These are phyloP conservation scores for Verruconis gallopava DNA, from an alignment of 2,329 filamentous ascomycete genomes.

Conservation along the genomic window DNA sequence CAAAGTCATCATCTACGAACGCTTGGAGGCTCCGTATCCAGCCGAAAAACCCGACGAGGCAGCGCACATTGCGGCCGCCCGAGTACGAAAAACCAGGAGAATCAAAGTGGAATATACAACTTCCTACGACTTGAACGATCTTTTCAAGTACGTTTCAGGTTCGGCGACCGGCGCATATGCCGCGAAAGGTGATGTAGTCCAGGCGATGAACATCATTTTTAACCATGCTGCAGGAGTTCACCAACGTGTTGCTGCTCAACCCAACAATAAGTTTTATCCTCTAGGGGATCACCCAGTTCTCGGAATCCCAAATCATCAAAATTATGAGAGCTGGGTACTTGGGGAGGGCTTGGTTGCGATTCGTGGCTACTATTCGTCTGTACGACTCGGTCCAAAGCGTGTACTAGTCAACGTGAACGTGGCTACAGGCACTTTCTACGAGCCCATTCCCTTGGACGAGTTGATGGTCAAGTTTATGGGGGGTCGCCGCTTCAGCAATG, in stretches of 20 bases:
- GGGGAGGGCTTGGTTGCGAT: constrained; percentile 42
- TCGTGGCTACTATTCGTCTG: constrained; percentile 49
- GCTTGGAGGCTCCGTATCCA: constrained; percentile 3
- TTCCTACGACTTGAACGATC: constrained; percentile 17
- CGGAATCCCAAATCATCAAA: background rate
- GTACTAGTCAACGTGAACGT: constrained; percentile 52
- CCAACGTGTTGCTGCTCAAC: constrained; percentile 28
- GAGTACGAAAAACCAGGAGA: constrained; percentile 1
- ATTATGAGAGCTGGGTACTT: constrained; percentile 27
- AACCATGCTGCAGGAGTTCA: constrained; percentile 34
- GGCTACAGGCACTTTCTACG: constrained; percentile 45
- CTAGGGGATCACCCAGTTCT: constrained; percentile 16
- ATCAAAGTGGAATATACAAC: background rate
- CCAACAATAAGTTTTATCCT: constrained; percentile 28
- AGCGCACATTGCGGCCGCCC: background rate
- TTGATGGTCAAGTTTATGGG: constrained; percentile 14
- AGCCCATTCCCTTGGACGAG: constrained; percentile 28
- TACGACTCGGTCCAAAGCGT: constrained; percentile 44
- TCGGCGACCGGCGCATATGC: constrained; percentile 25
- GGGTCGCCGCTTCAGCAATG: background rate
- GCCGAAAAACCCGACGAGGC: constrained; percentile 15
- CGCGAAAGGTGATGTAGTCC: constrained; percentile 38
- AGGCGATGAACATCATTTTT: constrained; percentile 46
- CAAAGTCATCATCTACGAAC: constrained; percentile 11
- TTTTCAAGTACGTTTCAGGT: constrained; percentile 33